Percentiles rank a stretch among this genome's conserved stretches.
phyloP scores from a whole-genome alignment of 257 asterid genomes.

The Sherardia arvensis region DNA sequence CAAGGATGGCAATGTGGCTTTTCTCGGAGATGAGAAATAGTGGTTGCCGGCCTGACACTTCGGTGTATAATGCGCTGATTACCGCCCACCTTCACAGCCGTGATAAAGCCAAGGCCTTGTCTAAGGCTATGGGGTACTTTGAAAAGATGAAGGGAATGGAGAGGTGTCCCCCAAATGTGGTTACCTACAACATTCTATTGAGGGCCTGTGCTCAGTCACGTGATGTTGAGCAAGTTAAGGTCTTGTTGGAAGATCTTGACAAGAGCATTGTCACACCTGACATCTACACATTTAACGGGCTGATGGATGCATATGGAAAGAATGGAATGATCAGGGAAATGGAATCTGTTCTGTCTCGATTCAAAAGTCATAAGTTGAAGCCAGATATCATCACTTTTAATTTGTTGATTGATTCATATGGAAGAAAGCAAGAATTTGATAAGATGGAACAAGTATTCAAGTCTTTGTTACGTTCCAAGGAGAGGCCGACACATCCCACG shows the following conservation, averaged over 20 bases:
- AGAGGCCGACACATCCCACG: slow-evolving; percentile 73
- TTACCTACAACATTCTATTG: slow-evolving; percentile 83
- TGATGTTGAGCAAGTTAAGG: slow-evolving; percentile 56
- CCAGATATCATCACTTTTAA: slow-evolving; percentile 82
- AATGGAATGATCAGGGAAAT: slow-evolving; percentile 76
- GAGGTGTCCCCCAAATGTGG: slow-evolving; percentile 64
- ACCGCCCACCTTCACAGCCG: slow-evolving; percentile 86
- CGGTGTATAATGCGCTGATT: slow-evolving; percentile 84
- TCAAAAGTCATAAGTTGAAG: slow-evolving; percentile 69
- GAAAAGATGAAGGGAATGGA: slow-evolving; percentile 89
- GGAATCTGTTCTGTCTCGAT: slow-evolving; percentile 64
- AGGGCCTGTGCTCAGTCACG: slow-evolving; percentile 83
- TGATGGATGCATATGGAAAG: slow-evolving; percentile 97
- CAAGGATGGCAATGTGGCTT: slow-evolving; percentile 97
- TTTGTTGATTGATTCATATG: slow-evolving; percentile 77
- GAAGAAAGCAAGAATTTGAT: slow-evolving; percentile 80
- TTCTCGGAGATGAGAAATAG: slow-evolving; percentile 97
- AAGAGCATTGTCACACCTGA: slow-evolving; percentile 63
- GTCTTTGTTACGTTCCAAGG: slow-evolving; percentile 69
- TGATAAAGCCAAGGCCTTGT: slow-evolving; percentile 73
- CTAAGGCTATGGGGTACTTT: slow-evolving; percentile 67
- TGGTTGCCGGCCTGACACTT: slow-evolving; percentile 88
- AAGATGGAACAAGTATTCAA: slow-evolving; percentile 93
- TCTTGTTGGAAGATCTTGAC: slow-evolving; percentile 65
- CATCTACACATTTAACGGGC: slow-evolving; percentile 79